Conservation (phyloP, 2,329 filamentous ascomycete species). For the Colletotrichum sp. region DNA sequence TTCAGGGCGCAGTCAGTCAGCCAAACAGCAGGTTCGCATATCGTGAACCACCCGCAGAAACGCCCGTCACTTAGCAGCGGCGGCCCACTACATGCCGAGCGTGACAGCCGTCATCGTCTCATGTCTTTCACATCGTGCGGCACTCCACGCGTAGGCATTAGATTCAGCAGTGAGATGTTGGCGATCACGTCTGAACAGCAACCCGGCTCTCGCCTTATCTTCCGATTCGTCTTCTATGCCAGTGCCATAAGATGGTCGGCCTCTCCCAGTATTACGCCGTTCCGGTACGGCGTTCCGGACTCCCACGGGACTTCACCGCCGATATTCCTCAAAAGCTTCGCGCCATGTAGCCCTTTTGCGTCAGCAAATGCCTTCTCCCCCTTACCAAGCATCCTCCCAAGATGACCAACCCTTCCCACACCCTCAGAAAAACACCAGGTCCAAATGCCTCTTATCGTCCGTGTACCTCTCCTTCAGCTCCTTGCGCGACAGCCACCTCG, state of each 20-base stretch:
- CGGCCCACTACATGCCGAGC: background rate
- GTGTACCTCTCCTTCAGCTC: conserved; percentile 76
- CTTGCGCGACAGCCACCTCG: conserved; percentile 72
- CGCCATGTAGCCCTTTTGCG: background rate
- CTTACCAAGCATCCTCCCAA: background rate
- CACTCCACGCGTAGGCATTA: background rate
- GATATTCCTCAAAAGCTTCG: background rate
- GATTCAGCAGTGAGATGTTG: background rate
- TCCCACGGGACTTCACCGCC: background rate
- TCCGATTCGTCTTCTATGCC: background rate
- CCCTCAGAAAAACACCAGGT: conserved; percentile 67
- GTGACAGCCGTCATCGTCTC: conserved; percentile 3
- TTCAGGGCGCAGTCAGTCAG: background rate
- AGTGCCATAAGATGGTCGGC: background rate
- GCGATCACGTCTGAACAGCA: background rate
- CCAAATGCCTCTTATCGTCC: conserved; percentile 61
- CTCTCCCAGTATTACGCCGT: background rate
- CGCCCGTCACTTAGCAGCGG: background rate
- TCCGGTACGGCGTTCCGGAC: background rate
- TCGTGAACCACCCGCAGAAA: background rate
- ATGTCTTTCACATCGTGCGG: background rate
- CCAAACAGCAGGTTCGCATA: background rate
- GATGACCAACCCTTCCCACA: background rate
- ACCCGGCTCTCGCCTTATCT: background rate
- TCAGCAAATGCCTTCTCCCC: background rate